These are phyloP conservation scores for Aspergillus bombycis DNA, from an alignment of 2,329 filamentous ascomycete genomes.

Conservation along the genomic window DNA sequence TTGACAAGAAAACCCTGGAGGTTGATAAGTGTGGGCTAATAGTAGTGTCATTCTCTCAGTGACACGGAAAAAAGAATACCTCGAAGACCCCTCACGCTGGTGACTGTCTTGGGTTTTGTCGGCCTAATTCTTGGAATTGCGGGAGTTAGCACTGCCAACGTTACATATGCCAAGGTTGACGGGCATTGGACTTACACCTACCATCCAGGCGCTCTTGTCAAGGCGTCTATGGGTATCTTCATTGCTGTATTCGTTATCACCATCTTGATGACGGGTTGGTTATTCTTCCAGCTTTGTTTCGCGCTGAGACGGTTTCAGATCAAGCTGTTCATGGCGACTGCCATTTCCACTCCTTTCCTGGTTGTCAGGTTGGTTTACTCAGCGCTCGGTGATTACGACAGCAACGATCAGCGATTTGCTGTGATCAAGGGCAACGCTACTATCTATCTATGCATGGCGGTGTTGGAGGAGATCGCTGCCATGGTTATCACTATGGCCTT, in stretches of 20 bases:
- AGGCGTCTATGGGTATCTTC: slow-evolving; percentile 30
- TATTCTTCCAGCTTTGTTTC: slow-evolving; percentile 16
- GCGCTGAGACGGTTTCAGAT: slow-evolving; percentile 24
- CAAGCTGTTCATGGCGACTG: slow-evolving; percentile 33
- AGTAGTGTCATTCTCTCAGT: not conserved
- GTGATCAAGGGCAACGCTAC: slow-evolving; percentile 25
- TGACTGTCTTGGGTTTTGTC: slow-evolving; percentile 21
- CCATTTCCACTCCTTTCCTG: slow-evolving; percentile 30
- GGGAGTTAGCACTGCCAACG: slow-evolving; percentile 20
- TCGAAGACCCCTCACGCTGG: slow-evolving; percentile 10
- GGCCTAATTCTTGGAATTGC: slow-evolving; percentile 31
- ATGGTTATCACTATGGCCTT: slow-evolving; percentile 27
- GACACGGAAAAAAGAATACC: slow-evolving; percentile 21
- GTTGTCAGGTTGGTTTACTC: slow-evolving; percentile 31
- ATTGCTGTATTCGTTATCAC: slow-evolving; percentile 26
- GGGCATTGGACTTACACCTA: slow-evolving; percentile 4
- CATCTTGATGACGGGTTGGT: slow-evolving; percentile 15
- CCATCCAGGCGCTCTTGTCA: slow-evolving; percentile 17
- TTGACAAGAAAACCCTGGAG: not conserved
- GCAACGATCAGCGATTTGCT: slow-evolving; percentile 7
- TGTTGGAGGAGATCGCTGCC: slow-evolving; percentile 34
- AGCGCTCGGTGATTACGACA: slow-evolving; percentile 25
- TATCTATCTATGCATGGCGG: slow-evolving; percentile 34
- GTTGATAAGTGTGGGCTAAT: not conserved
- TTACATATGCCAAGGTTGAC: not conserved